Conservation (phyloP, 2,329 filamentous ascomycete genomes). For the Exophiala sideris region DNA sequence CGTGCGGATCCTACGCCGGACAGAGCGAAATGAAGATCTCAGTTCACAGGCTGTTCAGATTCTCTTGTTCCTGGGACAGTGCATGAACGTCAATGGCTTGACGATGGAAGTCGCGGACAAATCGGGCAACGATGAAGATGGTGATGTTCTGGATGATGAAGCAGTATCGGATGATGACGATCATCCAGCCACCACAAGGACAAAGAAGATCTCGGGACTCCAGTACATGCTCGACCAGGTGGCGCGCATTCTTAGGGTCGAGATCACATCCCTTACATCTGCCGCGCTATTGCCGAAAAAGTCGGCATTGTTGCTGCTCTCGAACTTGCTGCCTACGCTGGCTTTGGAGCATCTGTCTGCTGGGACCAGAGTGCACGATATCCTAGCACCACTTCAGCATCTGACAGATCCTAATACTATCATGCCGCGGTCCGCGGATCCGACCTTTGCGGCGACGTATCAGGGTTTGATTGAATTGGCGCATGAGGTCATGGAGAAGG, state of each 20-base stretch:
- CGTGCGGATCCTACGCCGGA: constrained; percentile 59
- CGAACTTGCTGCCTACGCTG: constrained; percentile 64
- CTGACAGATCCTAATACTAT: constrained; percentile 64
- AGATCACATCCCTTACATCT: constrained; percentile 61
- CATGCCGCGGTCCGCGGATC: constrained; percentile 60
- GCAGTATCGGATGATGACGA: constrained; percentile 46
- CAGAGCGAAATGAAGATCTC: constrained; percentile 67
- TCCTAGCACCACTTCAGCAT: constrained; percentile 71
- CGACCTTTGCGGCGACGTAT: constrained; percentile 65
- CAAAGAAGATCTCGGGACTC: constrained; percentile 52
- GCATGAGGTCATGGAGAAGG: constrained; percentile 71
- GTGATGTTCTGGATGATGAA: constrained; percentile 34
- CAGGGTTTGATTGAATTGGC: constrained; percentile 69
- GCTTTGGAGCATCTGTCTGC: constrained; percentile 53
- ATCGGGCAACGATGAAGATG: constrained; percentile 40
- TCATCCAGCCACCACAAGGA: constrained; percentile 36
- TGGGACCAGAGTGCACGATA: constrained; percentile 58
- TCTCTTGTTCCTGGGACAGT: constrained; percentile 73
- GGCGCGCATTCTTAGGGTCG: constrained; percentile 73
- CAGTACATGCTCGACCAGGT: constrained; percentile 76
- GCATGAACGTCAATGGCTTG: constrained; percentile 58
- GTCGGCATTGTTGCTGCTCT: constrained; percentile 70
- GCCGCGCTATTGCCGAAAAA: constrained; percentile 69
- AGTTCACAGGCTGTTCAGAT: constrained; percentile 76
- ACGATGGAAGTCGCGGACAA: constrained; percentile 43